Base-by-base conservation (phyloP, 106 monocot species). In the Dactylorhiza incarnata region DNA sequence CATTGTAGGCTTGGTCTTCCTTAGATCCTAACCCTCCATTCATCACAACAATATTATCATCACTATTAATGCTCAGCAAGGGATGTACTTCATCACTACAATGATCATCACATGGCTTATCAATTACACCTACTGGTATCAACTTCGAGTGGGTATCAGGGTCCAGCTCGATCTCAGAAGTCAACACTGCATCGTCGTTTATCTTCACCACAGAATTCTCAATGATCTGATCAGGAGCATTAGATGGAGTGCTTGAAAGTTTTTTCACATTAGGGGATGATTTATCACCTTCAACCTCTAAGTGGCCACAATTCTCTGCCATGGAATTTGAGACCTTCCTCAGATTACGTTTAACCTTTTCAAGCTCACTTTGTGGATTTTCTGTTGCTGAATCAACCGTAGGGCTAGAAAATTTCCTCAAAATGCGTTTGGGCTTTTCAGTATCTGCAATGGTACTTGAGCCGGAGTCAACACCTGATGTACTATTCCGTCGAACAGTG, bases 291-390 rank as follows among this genome's bases (percentile, higher is more conserved):
- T 85, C 88, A 80, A 58, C 24, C 45, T 86, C 81, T 52, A 67
- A 10, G 2, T 37, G 52, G 56, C 82, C 85, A 74, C 83, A 84
- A 12, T 77, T 50, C 72, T 92, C 88, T 74, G 73, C 58, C 16
- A 75, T 75, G 3, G 82, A 73, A 84, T 78, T 89, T 54, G 96
- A 77, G 44, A 94, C 82, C 87, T 86, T 97, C 77, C 93, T 94
- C 61, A 97, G 81, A 77, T 82, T 97, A 59, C 86, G 86, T 50
- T 97, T 97, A 17, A 97, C 97, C 81, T 91, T 97, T 71, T 93
- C 97, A 82, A 97, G 89, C 80, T 97, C 97, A 80, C 81, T 84
- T 74, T 88, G 85, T 25, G 93, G 87, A 76, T 83, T 72, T 22
- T 97, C 96, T 45, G 77, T 81, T 48, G 48, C 75, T 77, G 86